Evolutionary conservation across 106 monocot genomes (phyloP), one percentile per base, ranked within the genome.

Genomic region (Dendrobium chrysotoxum): DNA sequence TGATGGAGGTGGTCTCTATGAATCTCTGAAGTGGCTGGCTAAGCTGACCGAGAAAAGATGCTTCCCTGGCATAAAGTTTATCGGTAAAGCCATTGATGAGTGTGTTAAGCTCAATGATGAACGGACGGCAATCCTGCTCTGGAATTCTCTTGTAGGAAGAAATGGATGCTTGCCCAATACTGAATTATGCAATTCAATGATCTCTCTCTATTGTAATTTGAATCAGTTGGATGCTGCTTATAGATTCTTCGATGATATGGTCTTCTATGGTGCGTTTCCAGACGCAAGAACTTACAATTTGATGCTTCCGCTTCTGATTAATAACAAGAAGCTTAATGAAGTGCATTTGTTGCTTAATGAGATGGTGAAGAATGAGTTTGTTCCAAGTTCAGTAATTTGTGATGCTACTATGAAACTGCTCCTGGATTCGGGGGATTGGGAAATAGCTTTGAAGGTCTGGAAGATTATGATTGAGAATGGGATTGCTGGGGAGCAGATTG

Each of bases 361-460:
- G 88, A 93, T 93, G 96, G 78, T 91, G 55, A 89, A 85, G 87
- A 96, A 93, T 40, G 93, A 92, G 76, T 86, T 42, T 35, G 18
- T 31, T 12, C 96, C 90, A 11, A 79, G 67, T 1, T 46, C 72
- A 6, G 75, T 64, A 38, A 90, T 77, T 15, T 90, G 92, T 61
- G 35, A 9, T 8, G 53, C 40, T 7, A 85, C 83, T 5, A 46
- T 93, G 44, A 83, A 61, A 42, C n/a, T 84, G 12, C 89, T 88
- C 39, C 17, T 86, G 82, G 87, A 90, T 84, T 25, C 28, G 7
- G 81, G 53, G 8, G 79, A 92, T 23, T 80, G 57, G 21, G 75
- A 92, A 18, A 84, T 79, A 79, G 85, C 58, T 26, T 28, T 80
- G 28, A 90, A 84, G 77, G 81, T 90, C 28, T 93, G 91, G 93